Conservation (phyloP, 352 stramenopile genomes). For the Phytophthora tentaculata region DNA sequence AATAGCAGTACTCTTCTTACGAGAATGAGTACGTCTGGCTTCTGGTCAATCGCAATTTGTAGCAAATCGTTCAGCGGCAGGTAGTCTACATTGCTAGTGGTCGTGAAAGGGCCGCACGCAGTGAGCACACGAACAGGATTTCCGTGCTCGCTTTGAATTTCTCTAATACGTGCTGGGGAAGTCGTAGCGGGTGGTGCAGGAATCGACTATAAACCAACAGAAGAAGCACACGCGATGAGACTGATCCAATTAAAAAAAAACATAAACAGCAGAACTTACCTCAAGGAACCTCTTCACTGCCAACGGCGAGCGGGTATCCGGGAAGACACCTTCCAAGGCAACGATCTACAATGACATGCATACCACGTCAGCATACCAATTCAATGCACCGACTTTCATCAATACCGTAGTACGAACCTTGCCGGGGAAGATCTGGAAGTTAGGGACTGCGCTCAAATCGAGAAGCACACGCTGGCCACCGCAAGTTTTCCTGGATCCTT, state of each 20-base stretch:
- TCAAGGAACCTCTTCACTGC: slow-evolving; percentile 82
- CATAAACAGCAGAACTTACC: slow-evolving; percentile 31
- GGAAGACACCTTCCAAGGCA: slow-evolving; percentile 76
- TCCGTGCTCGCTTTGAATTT: slow-evolving; percentile 50
- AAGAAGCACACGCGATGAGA: background rate
- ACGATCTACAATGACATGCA: slow-evolving; percentile 59
- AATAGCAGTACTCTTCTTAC: slow-evolving; percentile 37
- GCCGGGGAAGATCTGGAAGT: slow-evolving; percentile 82
- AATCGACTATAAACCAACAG: slow-evolving; percentile 52
- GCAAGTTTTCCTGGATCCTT: slow-evolving; percentile 84
- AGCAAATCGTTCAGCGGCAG: slow-evolving; percentile 95
- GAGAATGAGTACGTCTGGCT: slow-evolving; percentile 95
- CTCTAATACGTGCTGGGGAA: slow-evolving; percentile 50
- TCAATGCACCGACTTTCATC: background rate
- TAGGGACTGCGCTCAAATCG: slow-evolving; percentile 70
- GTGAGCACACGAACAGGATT: slow-evolving; percentile 84
- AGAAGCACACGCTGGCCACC: slow-evolving; percentile 82
- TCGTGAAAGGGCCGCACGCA: slow-evolving; percentile 96
- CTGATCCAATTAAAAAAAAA: slow-evolving; percentile 3
- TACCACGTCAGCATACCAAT: slow-evolving; percentile 9
- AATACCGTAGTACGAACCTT: slow-evolving; percentile 53
- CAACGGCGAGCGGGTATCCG: slow-evolving; percentile 75
- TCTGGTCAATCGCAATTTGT: slow-evolving; percentile 71
- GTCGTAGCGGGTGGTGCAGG: slow-evolving; percentile 58
- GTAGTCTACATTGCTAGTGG: slow-evolving; percentile 94